Evolutionary conservation across 1,284 basidiomycete species (phyloP), one percentile per base, ranked within the genome.

Genomic region (Pulveroboletus sp.): DNA sequence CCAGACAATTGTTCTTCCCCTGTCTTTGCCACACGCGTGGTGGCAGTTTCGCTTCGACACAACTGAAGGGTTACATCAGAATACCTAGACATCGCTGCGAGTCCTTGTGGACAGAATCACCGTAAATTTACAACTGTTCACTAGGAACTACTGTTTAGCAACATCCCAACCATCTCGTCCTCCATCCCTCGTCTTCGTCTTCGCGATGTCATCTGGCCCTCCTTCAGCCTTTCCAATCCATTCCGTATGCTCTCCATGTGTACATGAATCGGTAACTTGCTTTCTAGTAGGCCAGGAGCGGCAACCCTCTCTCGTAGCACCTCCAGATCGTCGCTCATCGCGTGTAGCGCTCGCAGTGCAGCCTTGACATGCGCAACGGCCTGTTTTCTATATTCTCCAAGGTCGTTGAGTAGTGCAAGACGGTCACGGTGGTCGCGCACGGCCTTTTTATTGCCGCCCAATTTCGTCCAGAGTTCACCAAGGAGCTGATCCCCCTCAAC

Each of bases 311-410:
- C 85, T 57, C 89, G 75, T 60, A 91, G 69, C 45, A 87, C 86
- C 66, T 88, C 87, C 78, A 91, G 83, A 59, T 89, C 87, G 40
- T 82, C 83, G 59, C 80, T 81, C 80, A 91, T 80, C 25, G 74
- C 74, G 43, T 81, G 74, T 61, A 91, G 71, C 22, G 82, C 78
- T 52, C 85, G 83, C 65, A 87, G 66, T 20, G 86, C 81, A 0
- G 80, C 81, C 33, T 79, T 78, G 26, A 91, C 86, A 61, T 87
- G 86, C 17, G 75, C 79, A 33, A 78, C 71, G 11, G 89, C 89
- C 57, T 78, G 77, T 59, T 77, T 78, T 61, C 86, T 75, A 63
- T 87, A 89, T 28, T 66, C 70, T 9, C 77, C 77, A 14, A 90
- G 68, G 44, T 80, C 78, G 56, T 75, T 76, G 57, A 91, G 74